Conservation (phyloP, 78 protist species). For the Dictyostelium purpureum region DNA sequence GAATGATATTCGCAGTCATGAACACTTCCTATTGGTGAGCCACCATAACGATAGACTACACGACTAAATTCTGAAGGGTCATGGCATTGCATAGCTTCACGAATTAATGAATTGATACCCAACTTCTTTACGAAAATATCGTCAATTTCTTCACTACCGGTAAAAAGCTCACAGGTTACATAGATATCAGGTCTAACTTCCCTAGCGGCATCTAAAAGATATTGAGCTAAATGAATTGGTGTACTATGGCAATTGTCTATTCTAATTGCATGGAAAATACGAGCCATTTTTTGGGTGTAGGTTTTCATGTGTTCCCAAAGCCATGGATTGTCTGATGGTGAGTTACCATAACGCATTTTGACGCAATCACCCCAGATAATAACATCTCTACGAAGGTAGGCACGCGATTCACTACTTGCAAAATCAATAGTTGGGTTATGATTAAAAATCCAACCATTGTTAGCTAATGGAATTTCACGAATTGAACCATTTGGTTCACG, state of each 20-base stretch:
- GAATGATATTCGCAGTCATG: not conserved
- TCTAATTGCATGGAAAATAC: constrained; percentile 89
- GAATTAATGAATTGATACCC: constrained; percentile 86
- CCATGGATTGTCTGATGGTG: constrained; percentile 73
- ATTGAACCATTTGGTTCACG: constrained; percentile 4
- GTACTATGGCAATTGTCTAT: constrained; percentile 95
- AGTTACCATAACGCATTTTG: constrained; percentile 90
- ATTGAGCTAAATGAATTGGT: constrained; percentile 91
- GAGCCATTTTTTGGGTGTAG: constrained; percentile 80
- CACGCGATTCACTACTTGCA: constrained; percentile 64
- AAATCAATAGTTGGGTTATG: constrained; percentile 84
- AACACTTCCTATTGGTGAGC: constrained; percentile 73
- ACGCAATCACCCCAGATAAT: constrained; percentile 97
- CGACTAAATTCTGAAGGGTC: constrained; percentile 72
- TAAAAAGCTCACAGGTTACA: constrained; percentile 89
- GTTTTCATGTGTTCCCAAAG: constrained; percentile 93
- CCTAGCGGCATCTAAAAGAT: constrained; percentile 88
- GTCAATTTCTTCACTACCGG: constrained; percentile 83
- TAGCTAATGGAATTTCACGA: constrained; percentile 77
- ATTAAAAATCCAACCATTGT: constrained; percentile 90
- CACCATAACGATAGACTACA: constrained; percentile 85
- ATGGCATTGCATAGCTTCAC: constrained; percentile 79
- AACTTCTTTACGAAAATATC: constrained; percentile 27
- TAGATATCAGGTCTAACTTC: constrained; percentile 76
- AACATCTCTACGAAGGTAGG: constrained; percentile 93